Base-by-base conservation (phyloP, 257 asterid species). In the Anisodus acutangulus region DNA sequence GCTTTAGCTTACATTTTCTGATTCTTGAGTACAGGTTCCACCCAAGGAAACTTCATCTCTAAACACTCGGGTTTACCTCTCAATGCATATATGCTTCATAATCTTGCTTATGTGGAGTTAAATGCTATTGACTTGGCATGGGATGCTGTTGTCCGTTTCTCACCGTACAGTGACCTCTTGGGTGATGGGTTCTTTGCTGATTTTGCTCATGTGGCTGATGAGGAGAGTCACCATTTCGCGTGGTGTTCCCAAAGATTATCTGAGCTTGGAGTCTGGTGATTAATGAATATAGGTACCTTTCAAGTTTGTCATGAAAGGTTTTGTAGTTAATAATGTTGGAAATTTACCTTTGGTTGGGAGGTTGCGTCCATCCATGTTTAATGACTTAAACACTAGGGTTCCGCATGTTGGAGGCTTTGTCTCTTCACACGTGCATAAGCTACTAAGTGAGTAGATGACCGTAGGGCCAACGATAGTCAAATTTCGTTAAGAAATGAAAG, bases 81-180 rank as follows among this genome's bases (percentile, higher is more conserved):
- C 15, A 94, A 95, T 89, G 99, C 93, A 17, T 93, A 96, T 82
- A 90, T 94, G 98, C 98, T 96, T 51, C 99, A 96, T 72, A 94
- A 92, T 91, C 99, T 96, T 81, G 98, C 98, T 67, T 98, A 96
- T 58, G 98, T 96, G 81, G 98, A 94, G 92, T 92, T 96, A 76
- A 96, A 96, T 83, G 99, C 99, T 15, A 91, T 96, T 84, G 99
- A 96, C 93, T 91, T 96, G 84, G 98, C 99, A 2, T 96, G 99
- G 99, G 99, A 96, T 83, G 93, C 99, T 58, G 98, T 96, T 86
- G 98, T 96, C 79, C 94, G 98, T 62, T 96, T 96, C 85, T 96
- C 99, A 22, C 92, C 97, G 0, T 89, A 82, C 85, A 16, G 39
- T 53, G 94, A 92, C 83, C 90, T 92, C 85, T 93, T 96, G 71